A percentile compares a stretch with the other conserved stretches of the same genome.
Conservation (phyloP, 2,329 filamentous ascomycete species). For the Hawksworthiomyces lignivorus region DNA sequence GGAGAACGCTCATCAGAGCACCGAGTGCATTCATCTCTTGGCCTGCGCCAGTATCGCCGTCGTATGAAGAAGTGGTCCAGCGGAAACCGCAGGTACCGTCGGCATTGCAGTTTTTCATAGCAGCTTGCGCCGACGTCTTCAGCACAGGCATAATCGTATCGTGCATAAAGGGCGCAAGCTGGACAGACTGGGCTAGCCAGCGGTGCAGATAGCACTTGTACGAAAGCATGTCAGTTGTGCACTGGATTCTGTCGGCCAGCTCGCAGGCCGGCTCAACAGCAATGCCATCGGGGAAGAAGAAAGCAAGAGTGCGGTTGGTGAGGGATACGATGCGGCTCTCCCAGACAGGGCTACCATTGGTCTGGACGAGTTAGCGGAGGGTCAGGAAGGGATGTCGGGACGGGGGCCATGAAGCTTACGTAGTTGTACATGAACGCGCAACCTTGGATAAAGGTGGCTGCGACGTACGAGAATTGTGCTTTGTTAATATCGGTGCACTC, state of each 20-base stretch:
- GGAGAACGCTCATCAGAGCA: constrained; percentile 37
- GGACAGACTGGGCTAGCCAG: constrained; percentile 53
- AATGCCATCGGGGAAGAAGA: constrained; percentile 49
- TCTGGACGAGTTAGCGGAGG: constrained; percentile 26
- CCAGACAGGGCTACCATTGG: constrained; percentile 46
- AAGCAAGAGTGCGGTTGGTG: constrained; percentile 37
- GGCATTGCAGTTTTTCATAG: constrained; percentile 50
- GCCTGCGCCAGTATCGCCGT: constrained; percentile 39
- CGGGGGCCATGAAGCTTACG: constrained; percentile 27
- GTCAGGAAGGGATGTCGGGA: not conserved
- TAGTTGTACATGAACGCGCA: constrained; percentile 63
- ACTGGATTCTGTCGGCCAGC: constrained; percentile 30
- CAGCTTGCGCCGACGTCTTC: constrained; percentile 48
- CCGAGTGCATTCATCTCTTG: constrained; percentile 46
- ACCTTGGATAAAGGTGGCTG: constrained; percentile 54
- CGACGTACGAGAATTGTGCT: constrained; percentile 61
- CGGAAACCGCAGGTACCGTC: constrained; percentile 59
- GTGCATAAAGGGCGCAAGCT: constrained; percentile 53
- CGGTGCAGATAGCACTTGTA: constrained; percentile 65
- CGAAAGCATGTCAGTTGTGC: constrained; percentile 62
- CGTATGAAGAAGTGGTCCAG: constrained; percentile 42
- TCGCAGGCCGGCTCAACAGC: constrained; percentile 64
- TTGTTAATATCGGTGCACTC: constrained; percentile 56
- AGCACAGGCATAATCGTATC: constrained; percentile 51
- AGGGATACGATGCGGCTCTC: constrained; percentile 46